These are phyloP conservation scores for Candida glaebosa DNA, from an alignment of 805 yeast genomes.

Conservation along the genomic window DNA sequence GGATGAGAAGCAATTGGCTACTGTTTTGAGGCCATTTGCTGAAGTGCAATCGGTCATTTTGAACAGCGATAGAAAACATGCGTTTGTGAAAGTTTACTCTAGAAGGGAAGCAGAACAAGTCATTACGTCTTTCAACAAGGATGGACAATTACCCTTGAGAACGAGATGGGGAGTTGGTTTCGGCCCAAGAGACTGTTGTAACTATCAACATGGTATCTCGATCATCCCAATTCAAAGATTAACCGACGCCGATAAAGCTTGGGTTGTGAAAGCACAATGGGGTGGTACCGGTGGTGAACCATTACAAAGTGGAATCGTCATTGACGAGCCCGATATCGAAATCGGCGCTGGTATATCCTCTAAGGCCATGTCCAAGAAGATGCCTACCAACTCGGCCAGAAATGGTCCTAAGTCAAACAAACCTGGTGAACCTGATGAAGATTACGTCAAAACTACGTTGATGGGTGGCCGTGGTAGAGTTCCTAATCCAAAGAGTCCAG, in stretches of 20 bases:
- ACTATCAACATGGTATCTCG: conserved; percentile 86
- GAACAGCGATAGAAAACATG: conserved; percentile 88
- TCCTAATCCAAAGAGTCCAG: conserved; percentile 28
- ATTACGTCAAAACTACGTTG: conserved; percentile 33
- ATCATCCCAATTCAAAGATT: conserved; percentile 82
- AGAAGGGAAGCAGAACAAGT: conserved; percentile 89
- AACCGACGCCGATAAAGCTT: conserved; percentile 89
- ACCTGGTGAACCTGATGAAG: conserved; percentile 54
- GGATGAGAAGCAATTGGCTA: conserved; percentile 70
- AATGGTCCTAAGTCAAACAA: conserved; percentile 75
- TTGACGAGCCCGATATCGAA: conserved; percentile 98
- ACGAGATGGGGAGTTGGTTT: conserved; percentile 99
- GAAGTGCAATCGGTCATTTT: conserved; percentile 89
- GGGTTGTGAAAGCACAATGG: conserved; percentile 91
- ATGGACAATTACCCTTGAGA: conserved; percentile 63
- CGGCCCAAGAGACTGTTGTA: conserved; percentile 98
- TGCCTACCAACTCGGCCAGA: conserved; percentile 87
- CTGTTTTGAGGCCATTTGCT: conserved; percentile 76
- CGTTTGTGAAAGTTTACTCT: conserved; percentile 91
- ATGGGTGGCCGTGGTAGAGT: conserved; percentile 11
- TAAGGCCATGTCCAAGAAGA: conserved; percentile 83
- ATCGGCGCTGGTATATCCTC: conserved; percentile 93
- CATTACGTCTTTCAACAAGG: conserved; percentile 66
- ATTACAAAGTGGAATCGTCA: conserved; percentile 69
- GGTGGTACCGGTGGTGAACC: conserved; percentile 95